Evolutionary conservation across 345 rosid genomes (phyloP), one percentile per base, ranked within the genome.

Genomic region (Odontarrhena argentea): DNA sequence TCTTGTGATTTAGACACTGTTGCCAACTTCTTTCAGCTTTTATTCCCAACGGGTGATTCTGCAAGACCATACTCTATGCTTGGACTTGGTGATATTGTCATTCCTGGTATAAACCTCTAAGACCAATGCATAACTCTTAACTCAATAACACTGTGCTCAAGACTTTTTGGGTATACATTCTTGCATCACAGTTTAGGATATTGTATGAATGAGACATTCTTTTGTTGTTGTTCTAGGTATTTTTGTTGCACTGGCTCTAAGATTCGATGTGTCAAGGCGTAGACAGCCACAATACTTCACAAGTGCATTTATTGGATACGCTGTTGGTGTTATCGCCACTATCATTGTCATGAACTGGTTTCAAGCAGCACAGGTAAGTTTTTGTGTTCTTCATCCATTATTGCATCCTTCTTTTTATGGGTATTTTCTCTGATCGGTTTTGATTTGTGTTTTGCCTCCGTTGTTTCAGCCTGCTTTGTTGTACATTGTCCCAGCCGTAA

Each of bases 11-110:
- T 40, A 28, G 0, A n/a, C 9, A 68, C 11, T 55, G 13, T 68
- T 61, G 9, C 15, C 34, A 32, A 45, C 46, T 41, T 30, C 22
- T 38, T 78, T 73, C 80, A 94, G 99, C 96, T 94, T 70, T 81
- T 94, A 70, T 94, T 94, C 84, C 97, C 99, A 51, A 94, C 97
- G 3, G 85, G 82, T 1, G 92, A 87, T 73, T 26, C 82, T 46
- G 72, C 74, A 30, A 79, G 99, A 13, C 99, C 99, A 41, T 94
- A 76, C 79, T 94, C 99, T 76, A 88, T 94, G 99, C 96, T 94
- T 74, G 97, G 99, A 25, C 99, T 94, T 80, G 99, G 99, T 71
- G 99, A 91, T 61, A 91, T 94, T 80, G 99, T 94, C 69, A 91
- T 94, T 54, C 99, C 99, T 3, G 99, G 99, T 91, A 85, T 57